Base-by-base conservation (phyloP, 768 basidiomycete species). In the Tricholoma matsutake region DNA sequence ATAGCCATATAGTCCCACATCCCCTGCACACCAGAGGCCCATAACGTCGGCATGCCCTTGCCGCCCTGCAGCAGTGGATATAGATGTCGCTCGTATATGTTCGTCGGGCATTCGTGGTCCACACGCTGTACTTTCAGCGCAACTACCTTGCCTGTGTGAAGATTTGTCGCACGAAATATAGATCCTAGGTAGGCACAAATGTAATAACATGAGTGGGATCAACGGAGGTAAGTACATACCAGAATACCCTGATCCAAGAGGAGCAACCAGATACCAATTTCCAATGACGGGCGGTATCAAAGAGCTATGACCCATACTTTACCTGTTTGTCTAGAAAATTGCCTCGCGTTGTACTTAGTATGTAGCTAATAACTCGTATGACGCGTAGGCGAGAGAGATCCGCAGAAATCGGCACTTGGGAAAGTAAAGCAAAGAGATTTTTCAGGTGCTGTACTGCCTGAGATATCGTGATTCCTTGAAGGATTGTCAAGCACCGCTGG, bases 1-100 rank as follows among this genome's bases (percentile, higher is more conserved):
- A 92, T 90, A n/a, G 83, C 90, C 43, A 92, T 84, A 71, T 81
- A 88, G 67, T 87, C 83, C 86, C 86, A 88, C 61, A 75, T 73
- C 5, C 81, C 84, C 56, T 83, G 74, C 2, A 83, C 77, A 7
- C 85, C 86, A 28, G 83, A 74, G 3, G 82, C 87, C 74, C 82
- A 90, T n/a, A 92, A 76, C 14, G 76, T 84, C 0, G 90, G 90
- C 81, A 92, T 88, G 5, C 90, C 90, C 47, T 79, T 77, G 22
- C 82, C 89, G 16, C 90, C 90, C 73, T 88, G 88, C 11, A 92
- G 72, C 6, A 81, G 65, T 18, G 89, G 89, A 67, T 91, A 92
- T 57, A 92, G 78, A 61, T 75, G 63, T 16, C 87, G 83, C 68
- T 92, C 90, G 57, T 87, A 90, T 31, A 73, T 77, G 67, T 92